Base-by-base conservation (phyloP, 164 flowering plant species). In the Chloranthus sessilifolius region DNA sequence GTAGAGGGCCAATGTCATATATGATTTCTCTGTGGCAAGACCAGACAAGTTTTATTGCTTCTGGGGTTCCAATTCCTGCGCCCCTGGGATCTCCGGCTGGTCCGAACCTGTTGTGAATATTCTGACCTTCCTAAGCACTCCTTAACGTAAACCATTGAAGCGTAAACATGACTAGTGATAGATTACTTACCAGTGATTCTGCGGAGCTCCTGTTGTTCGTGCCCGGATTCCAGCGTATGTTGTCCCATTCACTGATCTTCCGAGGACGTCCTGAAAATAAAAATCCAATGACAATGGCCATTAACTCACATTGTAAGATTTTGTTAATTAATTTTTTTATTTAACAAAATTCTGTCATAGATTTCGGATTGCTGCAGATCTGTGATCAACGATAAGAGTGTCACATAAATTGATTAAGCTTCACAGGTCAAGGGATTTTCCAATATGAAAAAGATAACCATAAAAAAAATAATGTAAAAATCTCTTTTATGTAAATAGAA, bases 61-160 rank as follows among this genome's bases (percentile, higher is more conserved):
- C 99, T 12, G 99, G 99, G 10, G 99, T 94, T 25, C 99, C 96
- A 27, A 94, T 94, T 47, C 99, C 99, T 20, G 99, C 99, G 28
- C 95, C 97, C 52, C 96, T 76, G 0, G 99, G 99, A 62, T 94
- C 99, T 50, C 97, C 99, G 11, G 95, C 87, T 16, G 97, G 99
- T 54, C 99, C 99, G 63, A 94, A 94, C 99, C 99, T 92, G 71
- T 21, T 37, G 33, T 22, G 36, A 55, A 28, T 53, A 20, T 22
- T 17, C 52, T 44, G 9, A 50, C 29, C 27, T 22, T 31, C 7
- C 25, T 21, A 26, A 37, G 55, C 30, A 55, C 39, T 45, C 28
- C 12, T 9, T 3, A 29, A 36, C 26, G 4, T 3, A n/a, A 21
- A 3, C 36, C 8, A 12, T 25, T 16, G n/a, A n/a, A 25, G 7